Evolutionary conservation across 2,329 filamentous ascomycete genomes (phyloP), one percentile per base, ranked within the genome.

Genomic region (Exophiala phaeomuriformis): DNA sequence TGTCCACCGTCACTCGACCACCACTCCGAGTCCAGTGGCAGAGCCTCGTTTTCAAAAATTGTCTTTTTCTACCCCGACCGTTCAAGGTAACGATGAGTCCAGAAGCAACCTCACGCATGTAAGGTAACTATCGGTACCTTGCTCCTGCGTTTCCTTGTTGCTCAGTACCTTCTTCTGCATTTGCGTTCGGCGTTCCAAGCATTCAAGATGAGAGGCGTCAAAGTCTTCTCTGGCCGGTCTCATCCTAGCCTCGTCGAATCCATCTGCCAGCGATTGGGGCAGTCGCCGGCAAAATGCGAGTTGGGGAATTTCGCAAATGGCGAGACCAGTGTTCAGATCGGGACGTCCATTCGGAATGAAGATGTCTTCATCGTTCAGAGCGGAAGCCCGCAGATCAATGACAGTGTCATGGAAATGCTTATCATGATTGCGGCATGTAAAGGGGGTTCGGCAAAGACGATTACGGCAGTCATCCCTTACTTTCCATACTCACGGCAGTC

Each of bases 341-440:
- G 80, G 36, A 71, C 71, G 47, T 85, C 83, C 29, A 90, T 98
- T 61, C 87, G 93, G 64, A 94, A 98, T 69, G 94, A 97, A 72
- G 91, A 98, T 79, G 91, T 98, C 65, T 98, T 97, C 71, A 91
- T 98, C 68, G 86, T 98, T 57, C 93, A 98, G 76, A 97, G 91
- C 59, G 93, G 93, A 61, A 96, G 93, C 73, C 80, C 83, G 68
- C 89, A 86, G 74, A 95, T 96, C 78, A 98, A 98, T 71, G 93
- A 98, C 74, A 94, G 89, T 66, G 90, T 98, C 68, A 96, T 98
- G 90, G 93, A 98, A 78, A 80, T 98, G 68, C 81, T 98, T 68
- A 97, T 98, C 72, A 95, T 98, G 88, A 96, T 97, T 65, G 93
- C 88, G 61, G 93, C 93, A 63, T 98, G 93, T 80, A 97, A 96